Evolutionary conservation across 2,329 filamentous ascomycete species (phyloP), one percentile per base, ranked within the genome.

Genomic region (Emydomyces testavorans): DNA sequence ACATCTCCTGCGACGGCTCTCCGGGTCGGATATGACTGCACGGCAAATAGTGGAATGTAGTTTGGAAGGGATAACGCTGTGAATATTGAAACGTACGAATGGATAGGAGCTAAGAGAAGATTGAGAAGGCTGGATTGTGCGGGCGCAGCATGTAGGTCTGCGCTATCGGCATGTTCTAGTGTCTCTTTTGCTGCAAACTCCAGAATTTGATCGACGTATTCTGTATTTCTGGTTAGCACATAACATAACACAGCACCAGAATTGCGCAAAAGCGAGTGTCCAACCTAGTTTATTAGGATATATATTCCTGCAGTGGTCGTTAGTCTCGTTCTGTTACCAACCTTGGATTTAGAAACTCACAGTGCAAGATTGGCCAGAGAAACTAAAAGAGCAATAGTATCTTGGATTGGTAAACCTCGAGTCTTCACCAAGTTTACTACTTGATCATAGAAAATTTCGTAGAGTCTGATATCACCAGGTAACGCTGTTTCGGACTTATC

Each of bases 391-490:
- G 89, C 92, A 57, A 94, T 92, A 15, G 85, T 94, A 63, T 98
- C 93, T 64, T 94, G 88, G 54, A 98, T 90, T 0, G 89, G 84
- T 45, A 98, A 74, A 56, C 87, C 82, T 60, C 95, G 87, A 45
- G 85, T 85, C 66, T 88, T 90, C 53, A 96, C 89, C 44, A 98
- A 73, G 59, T 90, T 89, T 61, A 93, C 84, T 53, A 96, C 92
- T 65, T 96, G 92, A 44, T 88, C 83, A 61, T 96, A 94, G 73
- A 96, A 98, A 51, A 96, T 86, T 66, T 96, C 89, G 65, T 96
- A 96, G 20, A 98, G 77, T 66, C 86, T 90, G 50, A 94, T 80
- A 58, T 87, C 82, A 45, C 81, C 71, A 24, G 65, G 62, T 40
- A 58, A 55, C 16, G 48, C 57, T 31, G 60, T 48, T 70, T 75